Percentiles rank a stretch among this genome's conserved stretches.
phyloP scores from a whole-genome alignment of 1,139 yeast species.

The Taphrina deformans region DNA sequence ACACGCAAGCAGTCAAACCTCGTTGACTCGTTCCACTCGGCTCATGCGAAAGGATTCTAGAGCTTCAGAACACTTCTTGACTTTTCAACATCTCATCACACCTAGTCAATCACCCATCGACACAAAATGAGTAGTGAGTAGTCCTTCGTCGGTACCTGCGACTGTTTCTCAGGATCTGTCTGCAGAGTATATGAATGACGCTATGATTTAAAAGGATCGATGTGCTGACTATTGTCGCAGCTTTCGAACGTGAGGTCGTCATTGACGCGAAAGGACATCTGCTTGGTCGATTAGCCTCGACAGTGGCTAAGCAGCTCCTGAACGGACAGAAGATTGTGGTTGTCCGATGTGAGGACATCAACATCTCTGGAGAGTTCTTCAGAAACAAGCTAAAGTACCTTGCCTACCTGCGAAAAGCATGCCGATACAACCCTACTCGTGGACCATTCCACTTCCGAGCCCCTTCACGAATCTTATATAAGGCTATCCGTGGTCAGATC shows the following conservation, averaged over 20 bases:
- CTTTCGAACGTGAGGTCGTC: conserved; percentile 36
- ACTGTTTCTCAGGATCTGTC: not conserved
- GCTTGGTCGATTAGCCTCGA: conserved; percentile 99
- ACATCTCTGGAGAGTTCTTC: conserved; percentile 99
- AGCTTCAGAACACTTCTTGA: not conserved
- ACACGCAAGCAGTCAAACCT: conserved; percentile 11
- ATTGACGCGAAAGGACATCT: conserved; percentile 67
- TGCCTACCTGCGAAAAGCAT: conserved; percentile 98
- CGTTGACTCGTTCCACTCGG: conserved; percentile 11
- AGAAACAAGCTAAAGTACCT: conserved; percentile 97
- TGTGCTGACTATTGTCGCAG: conserved; percentile 34
- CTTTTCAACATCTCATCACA: conserved; percentile 6
- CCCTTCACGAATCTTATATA: conserved; percentile 98
- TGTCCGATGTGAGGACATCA: conserved; percentile 91
- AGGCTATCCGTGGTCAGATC: conserved; percentile 99
- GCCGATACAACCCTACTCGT: conserved; percentile 97
- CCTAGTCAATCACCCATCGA: conserved; percentile 24
- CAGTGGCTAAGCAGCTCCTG: conserved; percentile 96
- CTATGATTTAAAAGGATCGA: not conserved
- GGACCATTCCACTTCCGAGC: conserved; percentile 99
- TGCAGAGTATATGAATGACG: not conserved
- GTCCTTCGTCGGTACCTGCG: not conserved
- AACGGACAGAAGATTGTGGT: conserved; percentile 97
- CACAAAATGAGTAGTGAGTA: conserved; percentile 22
- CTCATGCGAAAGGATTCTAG: conserved; percentile 14